Evolutionary conservation across 1,139 yeast species (phyloP).

Genomic region (Pneumocystis jirovecii): DNA sequence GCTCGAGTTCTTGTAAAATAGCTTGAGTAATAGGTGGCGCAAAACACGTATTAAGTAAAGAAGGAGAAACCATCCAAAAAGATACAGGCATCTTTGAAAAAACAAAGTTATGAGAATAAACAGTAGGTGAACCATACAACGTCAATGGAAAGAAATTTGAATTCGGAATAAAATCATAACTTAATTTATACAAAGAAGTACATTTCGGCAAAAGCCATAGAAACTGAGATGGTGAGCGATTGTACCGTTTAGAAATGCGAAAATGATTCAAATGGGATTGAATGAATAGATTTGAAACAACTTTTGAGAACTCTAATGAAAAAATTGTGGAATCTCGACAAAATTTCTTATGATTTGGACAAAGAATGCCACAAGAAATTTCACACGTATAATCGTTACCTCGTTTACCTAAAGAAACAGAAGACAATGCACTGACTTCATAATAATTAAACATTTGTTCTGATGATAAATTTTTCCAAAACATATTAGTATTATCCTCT

Average conservation of each 20-base stretch:
- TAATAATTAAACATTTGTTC: neutral
- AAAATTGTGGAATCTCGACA: neutral
- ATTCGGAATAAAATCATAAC: neutral
- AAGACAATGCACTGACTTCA: neutral
- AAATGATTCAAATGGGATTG: neutral
- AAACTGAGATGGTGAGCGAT: neutral
- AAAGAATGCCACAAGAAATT: neutral
- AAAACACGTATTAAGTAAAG: neutral
- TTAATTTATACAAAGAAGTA: neutral
- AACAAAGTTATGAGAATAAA: neutral
- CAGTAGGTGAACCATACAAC: neutral
- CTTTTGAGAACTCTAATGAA: neutral
- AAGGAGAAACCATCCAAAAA: neutral
- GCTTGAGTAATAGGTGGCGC: slow-evolving; percentile 78
- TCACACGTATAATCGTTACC: neutral
- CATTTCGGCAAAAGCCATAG: neutral
- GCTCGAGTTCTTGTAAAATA: slow-evolving; percentile 69
- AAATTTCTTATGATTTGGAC: neutral
- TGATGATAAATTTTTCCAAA: neutral
- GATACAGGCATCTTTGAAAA: neutral
- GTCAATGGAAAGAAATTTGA: neutral
- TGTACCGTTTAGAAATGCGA: neutral
- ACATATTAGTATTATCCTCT: neutral
- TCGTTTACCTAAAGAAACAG: neutral
- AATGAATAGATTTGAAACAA: neutral